Evolutionary conservation across 768 basidiomycete genomes (phyloP).

Genomic region (Suillus weaverae): DNA sequence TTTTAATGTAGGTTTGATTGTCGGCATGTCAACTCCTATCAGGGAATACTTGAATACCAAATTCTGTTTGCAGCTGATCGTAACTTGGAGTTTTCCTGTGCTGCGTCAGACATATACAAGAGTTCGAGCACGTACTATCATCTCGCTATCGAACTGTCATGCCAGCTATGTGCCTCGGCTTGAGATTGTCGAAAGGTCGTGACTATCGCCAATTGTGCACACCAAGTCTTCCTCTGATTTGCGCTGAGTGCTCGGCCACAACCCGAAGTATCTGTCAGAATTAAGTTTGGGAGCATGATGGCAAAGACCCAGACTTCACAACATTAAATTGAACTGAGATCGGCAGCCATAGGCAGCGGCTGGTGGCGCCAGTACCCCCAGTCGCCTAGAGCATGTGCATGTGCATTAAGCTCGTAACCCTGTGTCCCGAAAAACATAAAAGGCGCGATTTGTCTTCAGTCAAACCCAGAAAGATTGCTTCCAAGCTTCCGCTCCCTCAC

Average conservation of each 20-base stretch:
- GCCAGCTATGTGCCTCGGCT: neutral
- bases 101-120: neutral
- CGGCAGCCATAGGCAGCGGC: neutral
- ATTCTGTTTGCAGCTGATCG: neutral
- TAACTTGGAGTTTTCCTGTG: neutral
- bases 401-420: neutral
- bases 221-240: neutral
- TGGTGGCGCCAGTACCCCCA: neutral
- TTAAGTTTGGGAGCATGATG: neutral
- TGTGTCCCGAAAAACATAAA: neutral
- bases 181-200: neutral
- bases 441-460: neutral
- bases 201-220: neutral
- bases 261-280: neutral
- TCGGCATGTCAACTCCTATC: neutral
- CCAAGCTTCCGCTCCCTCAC: neutral
- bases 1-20: neutral
- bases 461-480: neutral
- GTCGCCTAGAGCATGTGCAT: neutral
- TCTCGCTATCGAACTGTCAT: neutral
- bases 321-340: neutral
- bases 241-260: neutral
- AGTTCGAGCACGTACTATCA: neutral
- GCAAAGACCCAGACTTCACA: neutral
- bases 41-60: neutral